These are phyloP conservation scores for Brachypodium distachyon DNA, from an alignment of 202 grass and related monocot species.

Conservation along the genomic window DNA sequence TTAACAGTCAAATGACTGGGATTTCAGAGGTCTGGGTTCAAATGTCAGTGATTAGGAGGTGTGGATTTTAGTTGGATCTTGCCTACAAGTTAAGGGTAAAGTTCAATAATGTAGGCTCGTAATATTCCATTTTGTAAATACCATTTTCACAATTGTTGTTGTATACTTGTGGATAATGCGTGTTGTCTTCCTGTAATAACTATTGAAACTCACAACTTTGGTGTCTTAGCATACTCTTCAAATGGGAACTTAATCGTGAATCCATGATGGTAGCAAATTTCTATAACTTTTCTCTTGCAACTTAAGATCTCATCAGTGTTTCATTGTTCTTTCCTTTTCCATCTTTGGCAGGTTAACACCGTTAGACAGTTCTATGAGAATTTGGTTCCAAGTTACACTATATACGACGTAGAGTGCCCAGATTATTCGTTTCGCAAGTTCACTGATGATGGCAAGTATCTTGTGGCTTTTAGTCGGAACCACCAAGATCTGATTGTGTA, in stretches of 20 bases:
- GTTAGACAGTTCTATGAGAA: conserved; percentile 91
- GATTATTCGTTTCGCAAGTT: conserved; percentile 83
- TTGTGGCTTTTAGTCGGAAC: conserved; percentile 78
- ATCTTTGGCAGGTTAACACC: conserved; percentile 55
- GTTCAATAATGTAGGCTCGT: neutral
- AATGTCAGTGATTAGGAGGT: no score
- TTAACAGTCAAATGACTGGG: no score
- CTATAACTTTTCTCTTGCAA: neutral
- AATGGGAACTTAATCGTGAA: neutral
- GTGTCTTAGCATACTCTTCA: neutral
- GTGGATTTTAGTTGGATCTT: no score
- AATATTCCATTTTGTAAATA: neutral
- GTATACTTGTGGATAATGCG: neutral
- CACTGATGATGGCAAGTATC: conserved; percentile 84
- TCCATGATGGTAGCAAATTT: neutral
- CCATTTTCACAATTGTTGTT: neutral
- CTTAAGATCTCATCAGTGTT: neutral
- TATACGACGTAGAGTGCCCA: conserved; percentile 78
- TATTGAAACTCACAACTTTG: neutral
- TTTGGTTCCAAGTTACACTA: conserved; percentile 67
- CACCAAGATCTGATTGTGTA: conserved; percentile 86
- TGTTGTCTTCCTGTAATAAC: neutral
- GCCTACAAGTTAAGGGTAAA: no score
- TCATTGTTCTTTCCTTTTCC: neutral
- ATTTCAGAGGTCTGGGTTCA: no score